Percentiles rank a stretch among this genome's conserved stretches.
These are phyloP conservation scores for Alternaria consortialis DNA, from an alignment of 2,329 filamentous ascomycete genomes.

Conservation along the genomic window DNA sequence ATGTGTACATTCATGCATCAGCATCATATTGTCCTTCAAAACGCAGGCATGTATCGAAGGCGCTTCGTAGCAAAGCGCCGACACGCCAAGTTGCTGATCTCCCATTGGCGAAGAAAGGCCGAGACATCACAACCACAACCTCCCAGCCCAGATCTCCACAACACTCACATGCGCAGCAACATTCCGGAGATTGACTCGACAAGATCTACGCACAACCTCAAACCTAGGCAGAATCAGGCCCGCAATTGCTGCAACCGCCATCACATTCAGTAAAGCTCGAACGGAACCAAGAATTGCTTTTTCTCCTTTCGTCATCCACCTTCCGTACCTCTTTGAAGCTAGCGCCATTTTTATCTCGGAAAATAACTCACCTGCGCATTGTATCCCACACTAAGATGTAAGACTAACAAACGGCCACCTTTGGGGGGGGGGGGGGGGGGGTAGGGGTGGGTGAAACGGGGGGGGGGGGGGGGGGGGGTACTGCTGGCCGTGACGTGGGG, in stretches of 20 bases:
- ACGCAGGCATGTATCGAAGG: neutral
- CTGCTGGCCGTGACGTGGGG: neutral
- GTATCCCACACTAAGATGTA: neutral
- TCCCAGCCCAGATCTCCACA: neutral
- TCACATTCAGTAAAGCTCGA: neutral
- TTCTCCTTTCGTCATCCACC: neutral
- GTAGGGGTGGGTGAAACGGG: neutral
- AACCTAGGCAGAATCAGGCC: neutral
- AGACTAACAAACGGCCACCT: neutral
- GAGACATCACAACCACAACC: neutral
- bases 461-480: no score
- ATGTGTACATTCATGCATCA: neutral
- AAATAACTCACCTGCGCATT: neutral
- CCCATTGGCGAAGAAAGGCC: neutral
- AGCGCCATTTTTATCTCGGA: neutral
- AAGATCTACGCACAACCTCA: neutral
- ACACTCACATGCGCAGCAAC: neutral
- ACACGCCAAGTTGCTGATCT: neutral
- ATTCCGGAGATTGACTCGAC: neutral
- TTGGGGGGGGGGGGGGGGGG: no score
- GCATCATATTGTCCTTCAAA: neutral
- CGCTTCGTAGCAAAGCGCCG: neutral
- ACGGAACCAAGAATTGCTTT: neutral
- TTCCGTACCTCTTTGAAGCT: neutral
- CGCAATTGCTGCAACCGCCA: slow-evolving; percentile 2